Evolutionary conservation across 2,329 filamentous ascomycete genomes (phyloP).

Genomic region (Penicillium sp.): DNA sequence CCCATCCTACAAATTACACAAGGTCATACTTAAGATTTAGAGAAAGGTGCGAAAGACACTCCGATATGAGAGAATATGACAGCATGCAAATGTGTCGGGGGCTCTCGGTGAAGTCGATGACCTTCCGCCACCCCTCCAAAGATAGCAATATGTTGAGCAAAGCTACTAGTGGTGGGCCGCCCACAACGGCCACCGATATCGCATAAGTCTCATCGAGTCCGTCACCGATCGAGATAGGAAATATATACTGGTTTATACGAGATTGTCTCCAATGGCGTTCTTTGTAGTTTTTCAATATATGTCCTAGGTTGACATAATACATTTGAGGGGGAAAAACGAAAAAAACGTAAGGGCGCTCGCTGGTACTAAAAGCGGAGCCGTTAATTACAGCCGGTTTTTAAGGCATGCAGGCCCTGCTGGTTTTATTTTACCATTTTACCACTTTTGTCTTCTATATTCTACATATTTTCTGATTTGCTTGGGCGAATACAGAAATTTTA

Average conservation of each 20-base stretch:
- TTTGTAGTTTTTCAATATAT: too few species aligned
- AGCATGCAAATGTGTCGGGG: not conserved
- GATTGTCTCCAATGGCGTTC: not conserved
- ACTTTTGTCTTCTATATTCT: not conserved
- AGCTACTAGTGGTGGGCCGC: not conserved
- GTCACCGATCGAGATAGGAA: not conserved
- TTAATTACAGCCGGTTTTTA: constrained; percentile 7
- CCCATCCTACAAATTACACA: not conserved
- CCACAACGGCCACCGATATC: not conserved
- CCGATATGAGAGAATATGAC: not conserved
- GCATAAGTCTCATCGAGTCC: not conserved
- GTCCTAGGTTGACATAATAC: not conserved
- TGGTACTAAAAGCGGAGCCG: constrained; percentile 3
- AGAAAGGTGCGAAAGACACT: not conserved
- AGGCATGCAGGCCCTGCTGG: constrained; percentile 5
- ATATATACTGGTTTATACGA: not conserved
- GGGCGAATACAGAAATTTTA: not conserved
- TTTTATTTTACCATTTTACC: not conserved
- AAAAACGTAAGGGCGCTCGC: constrained; percentile 1
- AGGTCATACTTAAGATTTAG: not conserved
- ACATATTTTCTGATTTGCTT: not conserved
- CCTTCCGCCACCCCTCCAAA: not conserved
- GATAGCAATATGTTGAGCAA: not conserved
- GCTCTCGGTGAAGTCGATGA: not conserved
- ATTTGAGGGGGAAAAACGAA: not conserved